phyloP scores from a whole-genome alignment of 495 filamentous ascomycete genomes.

The Glarea lozoyensis region DNA sequence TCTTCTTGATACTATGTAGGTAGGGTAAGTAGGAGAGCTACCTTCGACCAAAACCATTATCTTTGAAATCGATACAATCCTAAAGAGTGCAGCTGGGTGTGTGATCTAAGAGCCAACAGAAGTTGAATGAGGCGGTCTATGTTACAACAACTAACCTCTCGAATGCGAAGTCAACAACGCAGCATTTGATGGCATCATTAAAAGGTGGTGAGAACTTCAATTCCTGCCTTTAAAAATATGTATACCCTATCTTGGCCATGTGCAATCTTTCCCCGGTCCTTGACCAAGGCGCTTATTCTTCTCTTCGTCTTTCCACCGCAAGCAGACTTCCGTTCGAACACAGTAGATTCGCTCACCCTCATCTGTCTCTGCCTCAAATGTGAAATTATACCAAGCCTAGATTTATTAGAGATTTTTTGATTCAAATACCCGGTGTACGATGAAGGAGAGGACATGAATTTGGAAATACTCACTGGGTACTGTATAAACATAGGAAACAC shows the following conservation, averaged over 20 bases:
- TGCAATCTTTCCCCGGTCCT: neutral
- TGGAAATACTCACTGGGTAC: neutral
- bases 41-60: too few species aligned
- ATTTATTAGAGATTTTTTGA: neutral
- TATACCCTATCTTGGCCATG: neutral
- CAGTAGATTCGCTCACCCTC: neutral
- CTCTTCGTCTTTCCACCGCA: neutral
- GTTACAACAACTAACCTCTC: too few species aligned
- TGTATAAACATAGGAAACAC: neutral
- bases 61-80: too few species aligned
- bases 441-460: neutral
- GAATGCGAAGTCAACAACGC: too few species aligned
- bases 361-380: neutral
- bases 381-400: neutral
- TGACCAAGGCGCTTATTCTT: neutral
- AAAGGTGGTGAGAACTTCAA: too few species aligned
- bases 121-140: too few species aligned
- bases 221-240: too few species aligned
- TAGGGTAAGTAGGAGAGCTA: too few species aligned
- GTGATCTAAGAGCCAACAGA: too few species aligned
- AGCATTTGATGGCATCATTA: too few species aligned
- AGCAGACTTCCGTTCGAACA: neutral
- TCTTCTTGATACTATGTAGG: too few species aligned
- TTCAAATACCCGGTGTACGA: neutral
- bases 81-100: too few species aligned